Base-by-base conservation (phyloP, 768 basidiomycete species). In the Amanita rubescens region DNA sequence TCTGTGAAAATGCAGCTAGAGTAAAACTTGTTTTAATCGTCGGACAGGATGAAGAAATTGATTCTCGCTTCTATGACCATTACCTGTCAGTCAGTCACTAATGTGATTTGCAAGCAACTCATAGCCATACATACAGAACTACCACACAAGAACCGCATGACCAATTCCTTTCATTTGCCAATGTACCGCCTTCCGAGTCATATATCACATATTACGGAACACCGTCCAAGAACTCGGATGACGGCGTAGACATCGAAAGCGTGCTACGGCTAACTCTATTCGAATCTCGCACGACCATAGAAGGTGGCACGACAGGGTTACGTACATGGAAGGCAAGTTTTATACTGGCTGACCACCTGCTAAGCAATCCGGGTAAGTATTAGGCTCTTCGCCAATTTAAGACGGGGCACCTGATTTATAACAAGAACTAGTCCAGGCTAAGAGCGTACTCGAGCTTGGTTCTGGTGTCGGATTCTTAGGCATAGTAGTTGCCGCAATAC, bases 281-380 rank as follows among this genome's bases (percentile, higher is more conserved):
- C 8, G 89, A 92, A 66, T 89, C 89, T 1, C 79, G 82, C 6
- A 84, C 80, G 2, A 81, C 75, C 2, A 82, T 90, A 25, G 87
- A 90, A 64, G 71, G 72, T 38, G 89, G 90, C 0, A 91, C 87
- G 0, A 91, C 88, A 1, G 88, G 90, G 11, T 67, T 91, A 45
- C 75, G 85, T 51, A 92, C 89, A 6, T 92, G 90, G 90, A 71
- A 75, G 25, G 86, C 90, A 5, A 84, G 87, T 58, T 76, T 85
- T 41, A 69, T 78, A 27, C 70, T 91, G 17, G 80, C 81, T 0
- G 75, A 83, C 45, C 84, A 81, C 60, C 69, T 91, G 20, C 74
- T 80, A 17, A 55, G 60, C 8, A 71, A 85, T 61, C 70, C 81
- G 27, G 27, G 27, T 30, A 64, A 76, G 88, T 87, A 66, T 58